Conservation (phyloP, 805 yeast genomes). For the Metschnikowia vanudenii region DNA sequence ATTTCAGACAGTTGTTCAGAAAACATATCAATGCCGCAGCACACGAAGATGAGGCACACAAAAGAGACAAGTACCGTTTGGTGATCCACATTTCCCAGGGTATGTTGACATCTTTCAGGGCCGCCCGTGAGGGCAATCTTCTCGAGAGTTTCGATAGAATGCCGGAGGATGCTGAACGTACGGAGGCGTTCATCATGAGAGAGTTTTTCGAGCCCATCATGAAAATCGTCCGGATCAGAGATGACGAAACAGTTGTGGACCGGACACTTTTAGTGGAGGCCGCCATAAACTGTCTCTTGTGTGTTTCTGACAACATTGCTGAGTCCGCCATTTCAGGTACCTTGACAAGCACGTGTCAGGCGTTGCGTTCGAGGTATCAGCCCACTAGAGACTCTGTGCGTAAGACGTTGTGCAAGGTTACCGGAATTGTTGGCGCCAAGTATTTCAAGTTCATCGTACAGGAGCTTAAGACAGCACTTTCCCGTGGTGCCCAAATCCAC, state of each 20-base stretch:
- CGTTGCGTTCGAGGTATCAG: conserved; percentile 79
- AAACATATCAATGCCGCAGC: conserved; percentile 58
- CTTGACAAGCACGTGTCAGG: conserved; percentile 84
- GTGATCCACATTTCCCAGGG: conserved; percentile 58
- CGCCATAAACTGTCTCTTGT: conserved; percentile 60
- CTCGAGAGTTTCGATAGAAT: conserved; percentile 22
- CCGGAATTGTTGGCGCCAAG: conserved; percentile 63
- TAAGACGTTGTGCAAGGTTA: conserved; percentile 65
- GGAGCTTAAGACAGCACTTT: conserved; percentile 75
- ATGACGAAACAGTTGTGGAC: conserved; percentile 73
- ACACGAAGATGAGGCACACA: conserved; percentile 34
- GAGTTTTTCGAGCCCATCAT: conserved; percentile 64
- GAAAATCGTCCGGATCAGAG: conserved; percentile 57
- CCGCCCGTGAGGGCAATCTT: conserved; percentile 14
- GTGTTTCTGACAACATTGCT: conserved; percentile 57
- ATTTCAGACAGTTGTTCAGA: conserved; percentile 69
- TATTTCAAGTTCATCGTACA: conserved; percentile 73
- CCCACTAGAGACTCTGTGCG: conserved; percentile 86
- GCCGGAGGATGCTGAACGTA: conserved; percentile 26
- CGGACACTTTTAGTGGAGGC: conserved; percentile 85
- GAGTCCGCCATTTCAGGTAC: conserved; percentile 72
- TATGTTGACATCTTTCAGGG: conserved; percentile 34
- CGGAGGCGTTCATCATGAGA: conserved; percentile 44
- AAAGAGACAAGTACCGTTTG: conserved; percentile 59
- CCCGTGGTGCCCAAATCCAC: conserved; percentile 91